phyloP scores from a whole-genome alignment of 345 rosid genomes.

The Salix suchowensis region DNA sequence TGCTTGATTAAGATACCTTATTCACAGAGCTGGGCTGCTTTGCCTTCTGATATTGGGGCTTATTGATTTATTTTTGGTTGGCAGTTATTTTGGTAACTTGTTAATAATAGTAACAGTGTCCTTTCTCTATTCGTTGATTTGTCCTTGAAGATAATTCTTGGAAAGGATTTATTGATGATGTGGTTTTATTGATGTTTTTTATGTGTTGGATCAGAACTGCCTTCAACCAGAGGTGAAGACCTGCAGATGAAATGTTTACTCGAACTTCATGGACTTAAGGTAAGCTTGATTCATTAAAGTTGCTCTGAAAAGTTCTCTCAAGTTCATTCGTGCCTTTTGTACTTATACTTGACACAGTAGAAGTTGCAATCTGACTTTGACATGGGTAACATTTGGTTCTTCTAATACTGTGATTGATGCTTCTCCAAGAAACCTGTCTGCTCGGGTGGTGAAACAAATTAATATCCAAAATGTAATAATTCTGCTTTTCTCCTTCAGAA shows the following conservation, averaged over 20 bases:
- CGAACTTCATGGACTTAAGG: conserved; percentile 93
- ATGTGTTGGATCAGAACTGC: conserved; percentile 59
- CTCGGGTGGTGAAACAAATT: background rate
- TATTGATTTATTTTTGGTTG: background rate
- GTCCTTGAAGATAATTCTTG: background rate
- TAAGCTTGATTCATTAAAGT: conserved; percentile 23
- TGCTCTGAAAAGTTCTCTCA: background rate
- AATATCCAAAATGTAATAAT: background rate
- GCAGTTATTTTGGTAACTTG: background rate
- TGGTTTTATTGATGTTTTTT: conserved; percentile 11
- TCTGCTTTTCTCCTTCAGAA: background rate
- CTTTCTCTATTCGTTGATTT: background rate
- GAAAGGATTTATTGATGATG: conserved; percentile 10
- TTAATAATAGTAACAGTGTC: background rate
- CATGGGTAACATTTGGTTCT: background rate
- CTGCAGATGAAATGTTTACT: conserved; percentile 87
- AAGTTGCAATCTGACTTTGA: background rate
- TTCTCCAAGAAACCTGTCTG: background rate
- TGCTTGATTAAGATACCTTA: background rate
- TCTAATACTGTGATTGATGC: background rate
- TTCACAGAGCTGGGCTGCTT: background rate
- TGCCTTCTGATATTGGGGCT: background rate
- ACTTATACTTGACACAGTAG: background rate
- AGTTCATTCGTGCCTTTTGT: background rate
- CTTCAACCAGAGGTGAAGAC: conserved; percentile 87